Conservation (phyloP, 495 filamentous ascomycete species). For the Neurospora sp. region DNA sequence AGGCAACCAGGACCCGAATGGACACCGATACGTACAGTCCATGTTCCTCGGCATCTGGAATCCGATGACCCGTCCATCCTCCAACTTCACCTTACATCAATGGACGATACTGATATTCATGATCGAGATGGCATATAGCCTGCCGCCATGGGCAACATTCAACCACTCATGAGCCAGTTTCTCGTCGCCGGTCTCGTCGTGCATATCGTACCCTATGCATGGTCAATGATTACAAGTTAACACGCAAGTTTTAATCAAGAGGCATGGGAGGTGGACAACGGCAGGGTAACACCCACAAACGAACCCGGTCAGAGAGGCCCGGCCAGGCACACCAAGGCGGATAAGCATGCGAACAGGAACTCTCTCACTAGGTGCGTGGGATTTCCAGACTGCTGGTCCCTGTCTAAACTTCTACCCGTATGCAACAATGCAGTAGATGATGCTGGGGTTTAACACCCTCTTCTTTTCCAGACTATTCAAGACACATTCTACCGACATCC, state of each 20-base stretch:
- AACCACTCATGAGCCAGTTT: not conserved
- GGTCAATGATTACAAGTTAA: not conserved
- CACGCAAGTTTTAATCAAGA: not conserved
- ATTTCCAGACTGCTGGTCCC: not conserved
- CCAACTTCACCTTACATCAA: not conserved
- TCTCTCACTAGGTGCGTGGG: not conserved
- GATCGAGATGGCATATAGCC: not conserved
- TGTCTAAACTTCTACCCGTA: not conserved
- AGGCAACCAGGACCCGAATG: not conserved
- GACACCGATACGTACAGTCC: not conserved
- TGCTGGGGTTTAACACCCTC: not conserved
- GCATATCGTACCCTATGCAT: not conserved
- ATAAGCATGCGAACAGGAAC: not conserved
- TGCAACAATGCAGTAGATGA: not conserved
- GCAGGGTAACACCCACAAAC: not conserved
- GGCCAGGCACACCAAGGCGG: not conserved
- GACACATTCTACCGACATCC: not conserved
- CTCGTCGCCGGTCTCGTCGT: not conserved
- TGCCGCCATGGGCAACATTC: not conserved
- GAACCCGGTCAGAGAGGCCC: not conserved
- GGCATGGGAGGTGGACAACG: not conserved
- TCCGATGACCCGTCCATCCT: not conserved
- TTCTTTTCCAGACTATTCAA: not conserved
- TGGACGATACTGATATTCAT: not conserved
- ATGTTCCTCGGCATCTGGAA: not conserved